Evolutionary conservation across 306 rosid genomes (phyloP).

Genomic region (Prunus campanulata): DNA sequence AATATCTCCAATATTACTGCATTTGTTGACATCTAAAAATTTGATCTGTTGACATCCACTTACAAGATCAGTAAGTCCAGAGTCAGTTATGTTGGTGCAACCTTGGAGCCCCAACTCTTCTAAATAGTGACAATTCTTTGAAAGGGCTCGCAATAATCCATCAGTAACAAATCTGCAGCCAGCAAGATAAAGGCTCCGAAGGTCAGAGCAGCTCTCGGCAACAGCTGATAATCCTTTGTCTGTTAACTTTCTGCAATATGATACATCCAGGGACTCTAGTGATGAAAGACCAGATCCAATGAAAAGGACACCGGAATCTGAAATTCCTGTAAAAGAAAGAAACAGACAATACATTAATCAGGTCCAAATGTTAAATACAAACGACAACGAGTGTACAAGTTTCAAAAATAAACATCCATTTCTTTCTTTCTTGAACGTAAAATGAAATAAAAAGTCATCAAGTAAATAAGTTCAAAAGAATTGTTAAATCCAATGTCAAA

Average conservation of each 20-base stretch:
- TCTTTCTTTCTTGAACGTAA: too few relatives aligned
- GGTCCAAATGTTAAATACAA: not conserved
- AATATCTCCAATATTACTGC: constrained; percentile 69
- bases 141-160: constrained; percentile 50
- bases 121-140: constrained; percentile 60
- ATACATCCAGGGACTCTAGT: constrained; percentile 72
- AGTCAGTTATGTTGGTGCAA: constrained; percentile 66
- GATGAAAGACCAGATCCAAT: constrained; percentile 72
- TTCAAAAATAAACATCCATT: too few relatives aligned
- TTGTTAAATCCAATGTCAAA: not conserved
- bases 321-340: constrained; percentile 57
- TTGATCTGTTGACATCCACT: constrained; percentile 58
- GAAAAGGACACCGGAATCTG: constrained; percentile 65
- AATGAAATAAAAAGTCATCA: too few relatives aligned
- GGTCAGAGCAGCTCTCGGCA: constrained; percentile 73
- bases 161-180: constrained; percentile 77
- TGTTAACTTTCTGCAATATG: constrained; percentile 80
- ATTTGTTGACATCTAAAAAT: constrained; percentile 69
- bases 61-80: constrained; percentile 63
- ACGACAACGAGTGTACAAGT: not conserved
- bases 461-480: not conserved
- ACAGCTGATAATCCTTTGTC: constrained; percentile 80
- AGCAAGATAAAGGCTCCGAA: constrained; percentile 57
- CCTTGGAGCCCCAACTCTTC: constrained; percentile 76
- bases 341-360: not conserved